Evolutionary conservation across 768 basidiomycete genomes (phyloP), one percentile per base, ranked within the genome.

Genomic region (Mycena galopus): DNA sequence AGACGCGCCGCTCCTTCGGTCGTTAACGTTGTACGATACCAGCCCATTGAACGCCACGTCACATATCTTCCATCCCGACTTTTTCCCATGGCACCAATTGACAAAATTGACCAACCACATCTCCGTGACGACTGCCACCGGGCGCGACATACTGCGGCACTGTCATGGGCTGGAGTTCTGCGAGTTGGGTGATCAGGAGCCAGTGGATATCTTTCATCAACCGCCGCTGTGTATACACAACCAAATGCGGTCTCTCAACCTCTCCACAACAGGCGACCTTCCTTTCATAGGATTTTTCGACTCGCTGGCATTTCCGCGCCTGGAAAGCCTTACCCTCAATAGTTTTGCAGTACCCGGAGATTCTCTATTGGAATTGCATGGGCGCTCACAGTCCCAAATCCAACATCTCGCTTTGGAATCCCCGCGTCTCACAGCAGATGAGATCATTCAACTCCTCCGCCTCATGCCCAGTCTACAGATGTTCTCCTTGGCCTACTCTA

Each of bases 11-110:
- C 23, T 27, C 58, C 37, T 59, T 23, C 58, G 58, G 35, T 25
- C 37, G 11, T 27, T 59, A 17, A 25, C 2, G 23, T 39, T 59
- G 35, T 19, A 23, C n/a, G 12, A 27, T 37, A 2, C 1, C n/a
- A 25, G 35, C 33, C 21, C 33, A 25, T 19, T 25, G 33, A 35
- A 59, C n/a, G 11, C n/a, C 37, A 39, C 25, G n/a, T 59, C 58
- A 12, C 58, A 59, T 25, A 59, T 59, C 58, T 59, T 59, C 58
- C n/a, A 12, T 27, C 23, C 58, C 58, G n/a, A 39, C 37, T 39
- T 59, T 25, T 59, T 59, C 57, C 58, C 58, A 27, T 59, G 58
- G 58, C 58, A 39, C 33, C 35, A 37, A n/a, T 59, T 59, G 37
- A 59, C 58, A 37, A 27, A 39, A 27, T 17, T 59, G 23, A 59